A percentile compares a stretch with the other conserved stretches of the same genome.
These are phyloP conservation scores for Meira miltonrushii DNA, from an alignment of 1,284 basidiomycete genomes.

Conservation along the genomic window DNA sequence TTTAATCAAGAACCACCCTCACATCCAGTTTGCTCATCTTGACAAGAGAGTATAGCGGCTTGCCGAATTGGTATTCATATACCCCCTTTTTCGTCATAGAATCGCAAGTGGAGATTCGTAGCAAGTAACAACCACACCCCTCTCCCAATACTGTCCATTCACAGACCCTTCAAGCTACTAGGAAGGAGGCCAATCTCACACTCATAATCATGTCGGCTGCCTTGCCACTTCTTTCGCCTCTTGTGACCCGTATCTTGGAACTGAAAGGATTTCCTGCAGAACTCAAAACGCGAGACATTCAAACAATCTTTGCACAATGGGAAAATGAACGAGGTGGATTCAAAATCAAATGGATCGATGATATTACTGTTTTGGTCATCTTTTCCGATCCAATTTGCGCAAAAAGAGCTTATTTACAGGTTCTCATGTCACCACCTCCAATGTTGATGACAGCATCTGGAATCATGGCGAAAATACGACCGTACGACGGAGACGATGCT, in stretches of 20 bases:
- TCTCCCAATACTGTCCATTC: too few relatives aligned
- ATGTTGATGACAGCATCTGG: slow-evolving; percentile 55
- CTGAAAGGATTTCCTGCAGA: slow-evolving; percentile 86
- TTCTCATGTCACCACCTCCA: slow-evolving; percentile 63
- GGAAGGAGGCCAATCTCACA: not conserved
- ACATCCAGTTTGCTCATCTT: too few relatives aligned
- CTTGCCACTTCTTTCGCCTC: slow-evolving; percentile 63
- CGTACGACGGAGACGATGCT: slow-evolving; percentile 91
- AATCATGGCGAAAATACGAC: slow-evolving; percentile 62
- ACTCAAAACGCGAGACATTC: slow-evolving; percentile 95
- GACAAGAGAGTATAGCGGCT: too few relatives aligned
- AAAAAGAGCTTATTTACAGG: slow-evolving; percentile 90
- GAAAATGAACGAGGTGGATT: slow-evolving; percentile 81
- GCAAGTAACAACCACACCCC: too few relatives aligned
- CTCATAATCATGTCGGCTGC: slow-evolving; percentile 10
- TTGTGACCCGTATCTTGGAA: slow-evolving; percentile 88
- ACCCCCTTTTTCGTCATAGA: too few relatives aligned
- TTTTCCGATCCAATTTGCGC: slow-evolving; percentile 66
- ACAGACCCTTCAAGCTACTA: too few relatives aligned
- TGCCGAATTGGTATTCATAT: too few relatives aligned
- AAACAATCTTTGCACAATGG: slow-evolving; percentile 82
- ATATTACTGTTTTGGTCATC: slow-evolving; percentile 89
- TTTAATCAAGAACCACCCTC: too few relatives aligned
- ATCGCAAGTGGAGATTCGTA: too few relatives aligned
- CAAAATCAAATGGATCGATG: slow-evolving; percentile 98